Base-by-base conservation (phyloP, 108 stramenopile species). In the Mediolabrus comicus region DNA sequence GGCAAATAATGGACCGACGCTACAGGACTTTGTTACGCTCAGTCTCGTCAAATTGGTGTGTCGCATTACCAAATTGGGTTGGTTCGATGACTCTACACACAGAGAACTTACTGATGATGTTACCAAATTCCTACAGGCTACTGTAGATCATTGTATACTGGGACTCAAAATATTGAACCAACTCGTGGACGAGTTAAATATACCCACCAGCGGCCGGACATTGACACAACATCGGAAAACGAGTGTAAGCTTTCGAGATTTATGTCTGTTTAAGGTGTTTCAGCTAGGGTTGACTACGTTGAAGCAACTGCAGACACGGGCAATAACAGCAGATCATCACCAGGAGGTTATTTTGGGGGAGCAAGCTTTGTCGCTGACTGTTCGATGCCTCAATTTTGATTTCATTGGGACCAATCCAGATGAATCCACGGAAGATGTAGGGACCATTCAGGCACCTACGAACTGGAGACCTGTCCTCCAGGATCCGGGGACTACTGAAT, bases 401-500 rank as follows among this genome's bases (percentile, higher is more conserved):
- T 99, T 99, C 79, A 98, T 98, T 69, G 98, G 98, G 22, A 99
- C 98, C 28, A 98, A 97, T 75, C 96, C 97, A 28, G 97, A 98
- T 68, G 97, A 99, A 85, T 94, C 94, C 29, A 86, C 96, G 14
- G 98, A 99, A 75, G 97, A 99, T 64, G 95, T 98, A 17, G 97
- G 97, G 14, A 97, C 97, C 9, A 96, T 99, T 65, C 98, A 98
- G 80, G 97, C 94, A 22, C 98, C 98, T 4, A 88, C 90, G 16
- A 86, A 93, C 10, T 99, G 98, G 98, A 72, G 96, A 70, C 63
- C 81, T 10, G 80, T 97, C 10, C 58, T 99, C 10, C 87, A 92
- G 56, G 95, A 97, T 71, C 78, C 94, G 0, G 88, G 85, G 49
- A 98, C 94, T 11, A 90, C 91, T 24, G 88, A 90, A 9, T 81